Evolutionary conservation across 495 filamentous ascomycete species (phyloP), one percentile per base, ranked within the genome.

Genomic region (Annulohypoxylon moriforme): DNA sequence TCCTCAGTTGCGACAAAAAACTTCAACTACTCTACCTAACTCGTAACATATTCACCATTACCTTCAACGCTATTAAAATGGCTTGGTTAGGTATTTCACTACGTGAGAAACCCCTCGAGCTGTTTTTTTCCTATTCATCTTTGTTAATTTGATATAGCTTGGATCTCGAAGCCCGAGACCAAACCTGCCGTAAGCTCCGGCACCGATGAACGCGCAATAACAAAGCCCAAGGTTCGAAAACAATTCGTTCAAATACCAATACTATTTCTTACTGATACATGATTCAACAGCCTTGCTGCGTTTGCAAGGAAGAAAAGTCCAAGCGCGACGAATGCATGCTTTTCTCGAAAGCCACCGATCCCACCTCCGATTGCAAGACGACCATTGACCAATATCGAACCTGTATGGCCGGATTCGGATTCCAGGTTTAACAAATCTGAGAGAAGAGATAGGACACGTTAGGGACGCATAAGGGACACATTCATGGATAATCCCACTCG

Each of bases 321-420:
- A 82, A 85, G 67, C 93, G 96, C 67, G 96, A 99, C 81, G 96
- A 99, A 82, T 99, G 96, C 85, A 98, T 99, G 95, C 91, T 99
- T 16, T 97, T 98, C 82, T 94, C 91, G 62, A 93, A 88, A 68
- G 84, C 88, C 68, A 87, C 89, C 64, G 89, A 96, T 75, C 91
- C 94, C 29, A 86, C 93, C 75, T 78, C 85, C 71, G 93, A 94
- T 68, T 99, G 96, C 84, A 84, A 89, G 78, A 85, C 90, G 13
- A 88, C 90, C 61, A 92, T 99, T 69, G 89, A 94, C 13, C 87
- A 90, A 73, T 99, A 99, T 83, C 89, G 90, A 86, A 88, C 81
- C 60, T 99, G 96, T 78, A 99, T 99, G 96, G 89, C 89, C 40
- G 92, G 94, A 18, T 98, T 91, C 77, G 96, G 96, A 34, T 99